These are phyloP conservation scores for Gamarada debralockiae DNA, from an alignment of 495 filamentous ascomycete genomes.

Conservation along the genomic window DNA sequence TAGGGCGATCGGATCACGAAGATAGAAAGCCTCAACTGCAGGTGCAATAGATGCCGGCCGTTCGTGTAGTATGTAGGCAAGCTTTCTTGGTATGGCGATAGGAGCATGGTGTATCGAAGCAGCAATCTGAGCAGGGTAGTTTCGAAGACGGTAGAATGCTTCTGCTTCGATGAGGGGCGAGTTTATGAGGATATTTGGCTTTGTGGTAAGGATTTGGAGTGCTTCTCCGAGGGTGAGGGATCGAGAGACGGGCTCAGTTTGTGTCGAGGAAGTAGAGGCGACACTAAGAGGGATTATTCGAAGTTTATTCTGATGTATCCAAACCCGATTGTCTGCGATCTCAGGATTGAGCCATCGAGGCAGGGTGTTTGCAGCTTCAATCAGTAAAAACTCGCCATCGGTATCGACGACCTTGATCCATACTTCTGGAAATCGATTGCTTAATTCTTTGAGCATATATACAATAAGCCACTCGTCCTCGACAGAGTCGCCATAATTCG, in stretches of 20 bases:
- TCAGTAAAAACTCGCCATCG: slow-evolving; percentile 92
- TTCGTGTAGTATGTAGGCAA: slow-evolving; percentile 76
- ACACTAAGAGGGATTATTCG: slow-evolving; percentile 61
- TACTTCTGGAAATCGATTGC: slow-evolving; percentile 62
- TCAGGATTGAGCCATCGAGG: slow-evolving; percentile 93
- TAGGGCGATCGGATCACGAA: slow-evolving; percentile 78
- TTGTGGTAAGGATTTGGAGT: slow-evolving; percentile 48
- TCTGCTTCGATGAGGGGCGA: slow-evolving; percentile 75
- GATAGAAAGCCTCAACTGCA: slow-evolving; percentile 87
- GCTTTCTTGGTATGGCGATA: slow-evolving; percentile 70
- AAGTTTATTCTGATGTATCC: slow-evolving; percentile 73
- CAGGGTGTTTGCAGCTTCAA: slow-evolving; percentile 86
- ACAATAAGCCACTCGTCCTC: slow-evolving; percentile 98
- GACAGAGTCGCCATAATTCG: slow-evolving; percentile 86
- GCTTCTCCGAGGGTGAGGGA: slow-evolving; percentile 59
- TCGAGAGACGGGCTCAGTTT: slow-evolving; percentile 31
- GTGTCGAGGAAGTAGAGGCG: slow-evolving; percentile 27
- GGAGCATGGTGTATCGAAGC: slow-evolving; percentile 68
- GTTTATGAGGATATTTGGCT: slow-evolving; percentile 52
- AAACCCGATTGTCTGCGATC: slow-evolving; percentile 79
- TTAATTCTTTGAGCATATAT: slow-evolving; percentile 82
- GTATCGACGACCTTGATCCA: slow-evolving; percentile 83
- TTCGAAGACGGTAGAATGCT: slow-evolving; percentile 79
- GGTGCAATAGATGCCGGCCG: slow-evolving; percentile 72
- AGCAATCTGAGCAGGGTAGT: slow-evolving; percentile 72